Evolutionary conservation across 2,329 filamentous ascomycete species (phyloP), one percentile per base, ranked within the genome.

Genomic region (Alternaria solani): DNA sequence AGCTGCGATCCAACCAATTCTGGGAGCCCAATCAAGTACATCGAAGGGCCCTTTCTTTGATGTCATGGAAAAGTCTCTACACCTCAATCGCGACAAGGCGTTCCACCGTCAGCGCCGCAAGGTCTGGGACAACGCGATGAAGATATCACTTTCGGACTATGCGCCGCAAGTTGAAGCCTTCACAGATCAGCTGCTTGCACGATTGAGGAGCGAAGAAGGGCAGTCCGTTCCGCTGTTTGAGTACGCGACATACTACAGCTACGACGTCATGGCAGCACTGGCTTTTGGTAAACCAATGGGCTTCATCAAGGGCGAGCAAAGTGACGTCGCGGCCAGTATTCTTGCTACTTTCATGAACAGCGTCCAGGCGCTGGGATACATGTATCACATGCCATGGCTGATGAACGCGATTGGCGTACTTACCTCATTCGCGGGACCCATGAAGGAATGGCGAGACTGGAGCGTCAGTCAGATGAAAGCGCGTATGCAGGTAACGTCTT

Each of bases 251-350:
- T 75, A 79, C 34, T 83, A 79, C 65, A 75, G 69, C 20, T 83
- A 81, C 66, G 81, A 83, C 64, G 74, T 82, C 25, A 82, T 83
- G 78, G 79, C 81, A 5, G 74, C 75, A 8, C 68, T 84, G 32
- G 79, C 80, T 0, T 83, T 83, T 64, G 81, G 79, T 5, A 72
- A 77, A 52, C 69, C 81, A 47, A 81, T 80, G 63, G 74, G 78
- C n/a, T 72, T 71, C 41, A 61, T 65, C 32, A 81, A 78, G 69
- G 68, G 81, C 18, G 71, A 78, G 23, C 64, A 67, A 34, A 70
- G 60, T 44, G 66, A 71, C 5, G 59, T 64, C 3, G 66, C 67
- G 8, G 61, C 64, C 9, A 64, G 60, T 23, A 64, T 73, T 5
- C 36, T 74, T 9, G 73, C 74, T 32, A 73, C 79, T 2, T 69